A percentile compares a stretch with the other conserved stretches of the same genome.
These are phyloP conservation scores for Magnolia officinalis DNA, from an alignment of 164 flowering plant genomes.

Conservation along the genomic window DNA sequence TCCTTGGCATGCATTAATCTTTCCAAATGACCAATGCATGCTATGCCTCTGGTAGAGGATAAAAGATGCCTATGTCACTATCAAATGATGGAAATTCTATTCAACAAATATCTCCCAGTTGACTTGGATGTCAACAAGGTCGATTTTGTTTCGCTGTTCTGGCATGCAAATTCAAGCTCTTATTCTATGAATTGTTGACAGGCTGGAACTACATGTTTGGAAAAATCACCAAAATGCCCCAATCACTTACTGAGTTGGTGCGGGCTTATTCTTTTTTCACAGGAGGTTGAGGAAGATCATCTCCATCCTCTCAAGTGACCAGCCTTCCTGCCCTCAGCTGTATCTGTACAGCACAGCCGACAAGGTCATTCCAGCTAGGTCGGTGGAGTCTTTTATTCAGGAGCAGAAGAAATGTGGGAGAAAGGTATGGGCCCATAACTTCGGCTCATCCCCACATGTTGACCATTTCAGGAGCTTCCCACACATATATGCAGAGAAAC, in stretches of 20 bases:
- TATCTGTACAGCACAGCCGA: conserved; percentile 89
- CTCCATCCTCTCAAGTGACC: conserved; percentile 41
- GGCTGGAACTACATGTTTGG: background rate
- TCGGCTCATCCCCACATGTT: conserved; percentile 81
- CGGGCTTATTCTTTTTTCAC: conserved; percentile 10
- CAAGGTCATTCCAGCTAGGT: conserved; percentile 60
- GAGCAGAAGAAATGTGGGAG: conserved; percentile 56
- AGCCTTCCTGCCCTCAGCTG: conserved; percentile 80
- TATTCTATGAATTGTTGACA: no score
- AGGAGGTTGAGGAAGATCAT: conserved; percentile 63
- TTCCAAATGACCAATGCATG: no score
- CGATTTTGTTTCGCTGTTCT: no score
- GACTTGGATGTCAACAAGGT: no score
- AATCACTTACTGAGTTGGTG: background rate
- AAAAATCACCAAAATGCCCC: background rate
- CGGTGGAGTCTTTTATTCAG: conserved; percentile 55
- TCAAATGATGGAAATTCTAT: no score
- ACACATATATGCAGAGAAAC: conserved; percentile 41
- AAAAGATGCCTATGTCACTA: no score
- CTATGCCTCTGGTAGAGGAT: no score
- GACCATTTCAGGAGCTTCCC: conserved; percentile 88
- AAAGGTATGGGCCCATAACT: conserved; percentile 52
- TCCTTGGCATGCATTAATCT: no score
- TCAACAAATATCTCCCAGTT: no score
- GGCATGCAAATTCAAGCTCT: no score